Base-by-base conservation (phyloP, 2,329 filamentous ascomycete species). In the Beauveria sp. region DNA sequence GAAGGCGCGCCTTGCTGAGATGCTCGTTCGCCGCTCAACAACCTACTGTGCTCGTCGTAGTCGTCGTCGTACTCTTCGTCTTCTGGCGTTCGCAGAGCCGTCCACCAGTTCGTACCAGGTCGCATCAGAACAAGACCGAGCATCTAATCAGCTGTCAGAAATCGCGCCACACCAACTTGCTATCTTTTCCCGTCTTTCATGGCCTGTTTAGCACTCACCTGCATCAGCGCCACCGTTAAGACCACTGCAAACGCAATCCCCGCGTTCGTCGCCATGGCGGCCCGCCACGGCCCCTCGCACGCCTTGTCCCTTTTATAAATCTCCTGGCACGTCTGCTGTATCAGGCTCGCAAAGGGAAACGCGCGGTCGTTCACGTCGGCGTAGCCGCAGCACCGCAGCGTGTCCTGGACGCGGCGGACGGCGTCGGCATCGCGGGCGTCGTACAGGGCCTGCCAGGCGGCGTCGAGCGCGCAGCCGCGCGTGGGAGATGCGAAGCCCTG, bases 321-420 rank as follows among this genome's bases (percentile, higher is more conserved):
- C 51, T 75, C 69, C 5, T 73, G 66, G 67, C 86, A 88, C 55
- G 56, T 67, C 66, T 59, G 56, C 57, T 38, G 10, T 8, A 60
- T 60, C 12, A 58, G 34, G 1, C 60, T 64, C 0, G 77, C 76
- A 63, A 88, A 89, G 0, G 88, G 88, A 76, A 81, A 90, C 0
- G 83, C 81, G 66, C 81, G 83, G 67, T 91, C 87, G 34, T 69
- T 72, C 31, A 83, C 69, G 5, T 76, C 80, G 61, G 78, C 78
- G 40, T 89, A 76, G 0, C 88, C 88, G 66, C 88, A 91, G 74
- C 88, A 91, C 8, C 80, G 69, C 38, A 89, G 80, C 0, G 79
- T 71, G 68, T 91, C 85, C 68, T 91, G 88, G 56, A 91, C 87
- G 2, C 74, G 71, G 48, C 79, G 75, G 62, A 91, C 81, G 2